A percentile compares a stretch with the other conserved stretches of the same genome.
Conservation (phyloP, 768 basidiomycete species). For the Daedalea quercina region DNA sequence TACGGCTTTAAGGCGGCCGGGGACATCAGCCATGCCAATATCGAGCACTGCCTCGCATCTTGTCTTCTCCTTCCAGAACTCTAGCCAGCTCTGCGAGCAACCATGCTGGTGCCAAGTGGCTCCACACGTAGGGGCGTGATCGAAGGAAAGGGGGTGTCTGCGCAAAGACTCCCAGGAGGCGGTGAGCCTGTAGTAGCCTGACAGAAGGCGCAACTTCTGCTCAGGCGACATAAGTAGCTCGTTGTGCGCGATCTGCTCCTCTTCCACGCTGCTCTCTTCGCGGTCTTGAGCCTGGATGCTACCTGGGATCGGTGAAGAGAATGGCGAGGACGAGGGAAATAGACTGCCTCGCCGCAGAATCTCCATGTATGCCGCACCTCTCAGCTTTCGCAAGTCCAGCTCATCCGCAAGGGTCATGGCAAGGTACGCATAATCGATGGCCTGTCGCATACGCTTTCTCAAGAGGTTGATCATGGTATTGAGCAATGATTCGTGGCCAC, state of each 20-base stretch:
- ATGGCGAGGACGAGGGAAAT: slow-evolving; percentile 22
- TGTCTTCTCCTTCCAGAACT: slow-evolving; percentile 77
- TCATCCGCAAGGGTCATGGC: slow-evolving; percentile 73
- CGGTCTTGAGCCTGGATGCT: background rate
- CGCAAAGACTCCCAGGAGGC: slow-evolving; percentile 62
- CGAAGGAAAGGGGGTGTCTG: slow-evolving; percentile 48
- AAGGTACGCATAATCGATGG: slow-evolving; percentile 62
- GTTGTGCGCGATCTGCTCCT: slow-evolving; percentile 28
- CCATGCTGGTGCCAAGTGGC: slow-evolving; percentile 69
- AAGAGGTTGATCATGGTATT: slow-evolving; percentile 53
- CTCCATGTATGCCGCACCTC: slow-evolving; percentile 64
- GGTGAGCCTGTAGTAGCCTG: slow-evolving; percentile 65
- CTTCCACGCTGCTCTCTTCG: slow-evolving; percentile 22
- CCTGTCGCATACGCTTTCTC: slow-evolving; percentile 53
- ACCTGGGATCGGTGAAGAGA: background rate
- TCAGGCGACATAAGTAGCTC: slow-evolving; percentile 45
- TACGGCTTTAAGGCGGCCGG: slow-evolving; percentile 56
- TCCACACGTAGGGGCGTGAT: slow-evolving; percentile 56
- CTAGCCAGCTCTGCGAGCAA: slow-evolving; percentile 67
- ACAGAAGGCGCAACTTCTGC: slow-evolving; percentile 60
- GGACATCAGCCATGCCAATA: slow-evolving; percentile 57
- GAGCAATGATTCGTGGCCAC: slow-evolving; percentile 54
- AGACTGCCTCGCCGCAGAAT: slow-evolving; percentile 57
- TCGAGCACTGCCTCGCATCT: slow-evolving; percentile 52
- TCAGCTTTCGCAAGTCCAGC: slow-evolving; percentile 49